A percentile compares a stretch with the other conserved stretches of the same genome.
phyloP scores from a whole-genome alignment of 208 protist species.

The Trichomonas vaginalis region DNA sequence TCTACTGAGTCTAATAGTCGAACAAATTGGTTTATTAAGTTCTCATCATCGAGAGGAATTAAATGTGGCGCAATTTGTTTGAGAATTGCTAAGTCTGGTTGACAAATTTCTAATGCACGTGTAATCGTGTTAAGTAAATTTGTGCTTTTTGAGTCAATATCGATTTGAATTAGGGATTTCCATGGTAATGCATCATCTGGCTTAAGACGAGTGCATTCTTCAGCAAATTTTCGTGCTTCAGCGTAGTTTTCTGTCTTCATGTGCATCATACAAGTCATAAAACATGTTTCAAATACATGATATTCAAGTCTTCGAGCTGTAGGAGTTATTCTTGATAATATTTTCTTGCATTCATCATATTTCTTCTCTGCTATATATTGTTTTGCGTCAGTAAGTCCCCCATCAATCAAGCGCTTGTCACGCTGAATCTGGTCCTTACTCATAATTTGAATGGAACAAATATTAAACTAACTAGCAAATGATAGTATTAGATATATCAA shows the following conservation, averaged over 20 bases:
- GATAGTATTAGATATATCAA: too few species aligned
- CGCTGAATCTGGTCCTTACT: background rate
- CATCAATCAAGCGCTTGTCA: background rate
- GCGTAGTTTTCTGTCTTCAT: background rate
- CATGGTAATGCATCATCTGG: slow-evolving; percentile 1
- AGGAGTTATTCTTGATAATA: background rate
- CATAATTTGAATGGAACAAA: too few species aligned
- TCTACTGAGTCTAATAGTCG: background rate
- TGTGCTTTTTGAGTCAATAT: background rate
- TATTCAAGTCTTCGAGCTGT: background rate
- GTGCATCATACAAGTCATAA: background rate
- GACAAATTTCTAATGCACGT: background rate
- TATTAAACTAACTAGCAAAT: too few species aligned
- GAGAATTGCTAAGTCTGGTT: background rate
- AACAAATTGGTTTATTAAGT: background rate
- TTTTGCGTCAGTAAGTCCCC: background rate
- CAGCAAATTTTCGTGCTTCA: background rate
- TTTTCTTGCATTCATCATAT: background rate
- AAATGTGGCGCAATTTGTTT: background rate
- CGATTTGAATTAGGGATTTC: background rate
- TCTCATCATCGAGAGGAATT: background rate
- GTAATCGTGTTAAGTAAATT: background rate
- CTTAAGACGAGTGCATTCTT: background rate
- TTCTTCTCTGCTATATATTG: background rate
- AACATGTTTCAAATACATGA: background rate